These are phyloP conservation scores for Aspergillus fumigatus DNA, from an alignment of 2,329 filamentous ascomycete species.

Conservation along the genomic window DNA sequence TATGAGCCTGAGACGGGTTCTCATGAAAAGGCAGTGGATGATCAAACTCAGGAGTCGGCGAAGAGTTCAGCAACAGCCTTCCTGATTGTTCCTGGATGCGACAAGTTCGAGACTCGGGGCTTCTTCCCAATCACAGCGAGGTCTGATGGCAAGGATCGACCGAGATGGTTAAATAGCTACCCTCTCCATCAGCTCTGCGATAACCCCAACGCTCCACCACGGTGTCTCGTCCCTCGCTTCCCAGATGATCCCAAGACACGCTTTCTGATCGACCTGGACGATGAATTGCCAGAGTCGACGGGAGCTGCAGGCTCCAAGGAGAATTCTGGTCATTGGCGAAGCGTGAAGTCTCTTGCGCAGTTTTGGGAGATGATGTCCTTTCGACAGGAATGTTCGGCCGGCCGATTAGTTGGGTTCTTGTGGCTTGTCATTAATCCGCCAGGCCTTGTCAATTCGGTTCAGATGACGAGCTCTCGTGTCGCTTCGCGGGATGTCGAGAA, in stretches of 20 bases:
- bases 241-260: slow-evolving; percentile 94
- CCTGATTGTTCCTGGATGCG: slow-evolving; percentile 80
- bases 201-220: slow-evolving; percentile 63
- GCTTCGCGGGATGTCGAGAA: slow-evolving; percentile 7
- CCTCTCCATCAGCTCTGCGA: slow-evolving; percentile 71
- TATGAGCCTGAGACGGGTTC: slow-evolving; percentile 38
- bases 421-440: slow-evolving; percentile 81
- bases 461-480: slow-evolving; percentile 25
- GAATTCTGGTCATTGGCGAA: slow-evolving; percentile 70
- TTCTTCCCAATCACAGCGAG: slow-evolving; percentile 62
- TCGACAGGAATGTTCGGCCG: slow-evolving; percentile 90
- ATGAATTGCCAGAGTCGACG: slow-evolving; percentile 56
- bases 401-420: slow-evolving; percentile 85
- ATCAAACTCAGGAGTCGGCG: slow-evolving; percentile 26
- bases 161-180: slow-evolving; percentile 56
- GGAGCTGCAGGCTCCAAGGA: slow-evolving; percentile 34
- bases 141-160: slow-evolving; percentile 33
- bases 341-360: slow-evolving; percentile 75
- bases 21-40: slow-evolving; percentile 26
- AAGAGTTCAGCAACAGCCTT: slow-evolving; percentile 62
- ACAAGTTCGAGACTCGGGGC: slow-evolving; percentile 71
- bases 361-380: slow-evolving; percentile 99
- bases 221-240: slow-evolving; percentile 83
- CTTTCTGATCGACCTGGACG: slow-evolving; percentile 83
- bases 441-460: slow-evolving; percentile 33